Evolutionary conservation across 2,329 filamentous ascomycete genomes (phyloP), one percentile per base, ranked within the genome.

Genomic region (Zymoseptoria brevis): DNA sequence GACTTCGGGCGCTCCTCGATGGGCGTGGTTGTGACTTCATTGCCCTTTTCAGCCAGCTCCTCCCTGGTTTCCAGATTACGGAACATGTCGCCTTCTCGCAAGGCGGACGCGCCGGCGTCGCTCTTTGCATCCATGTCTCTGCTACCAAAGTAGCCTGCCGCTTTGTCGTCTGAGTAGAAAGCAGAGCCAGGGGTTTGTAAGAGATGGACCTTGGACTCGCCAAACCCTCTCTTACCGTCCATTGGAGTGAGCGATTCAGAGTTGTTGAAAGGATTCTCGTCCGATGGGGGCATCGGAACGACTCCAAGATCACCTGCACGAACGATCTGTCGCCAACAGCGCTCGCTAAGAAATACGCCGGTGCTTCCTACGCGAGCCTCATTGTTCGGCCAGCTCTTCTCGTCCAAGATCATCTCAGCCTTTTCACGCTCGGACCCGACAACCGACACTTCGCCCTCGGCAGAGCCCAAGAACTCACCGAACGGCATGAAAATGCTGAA

Each of bases 401-500:
- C 90, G 62, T 96, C 91, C 26, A 97, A 82, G n/a, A 96, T 85
- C 66, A 89, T 84, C 73, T 97, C 90, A 0, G 88, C 88, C 73
- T 96, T 95, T 73, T 99, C 94, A 55, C 84, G 86, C 74, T 99
- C 93, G 68, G 89, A 96, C 9, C 93, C 94, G 54, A 99, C 89
- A 21, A 97, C 83, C 22, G 91, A 85, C 1, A 86, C 87, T 57
- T 96, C 91, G 0, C 87, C 81, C 66, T 96, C 92, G 0, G 90
- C 86, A 59, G 96, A 81, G 2, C 93, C 92, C 2, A 99, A 81
- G 73, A 99, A 97, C 74, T 99, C 94, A 54, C 88, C 90, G 70
- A 97, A 99, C 0, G 94, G 94, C 65, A 99, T 77, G 78, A 99
- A 99, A 41, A 97, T 78, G 71, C 89, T 96, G 77, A 96, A 97